These are phyloP conservation scores for Closterium sp. DNA, from an alignment of 139 green algal species.

Conservation along the genomic window DNA sequence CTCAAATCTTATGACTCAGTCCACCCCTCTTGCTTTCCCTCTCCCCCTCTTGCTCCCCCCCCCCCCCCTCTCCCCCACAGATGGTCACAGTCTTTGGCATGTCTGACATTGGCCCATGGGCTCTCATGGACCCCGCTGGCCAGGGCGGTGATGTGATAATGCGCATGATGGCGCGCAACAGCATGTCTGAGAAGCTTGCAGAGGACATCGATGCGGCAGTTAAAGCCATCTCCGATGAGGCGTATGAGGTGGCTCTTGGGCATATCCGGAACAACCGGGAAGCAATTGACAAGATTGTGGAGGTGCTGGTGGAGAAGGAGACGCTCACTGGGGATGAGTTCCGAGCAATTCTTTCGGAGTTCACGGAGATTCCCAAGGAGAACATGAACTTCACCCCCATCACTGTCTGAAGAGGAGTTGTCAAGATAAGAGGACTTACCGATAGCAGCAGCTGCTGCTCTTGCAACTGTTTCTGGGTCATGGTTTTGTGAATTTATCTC, in stretches of 20 bases:
- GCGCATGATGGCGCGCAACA: conserved; percentile 98
- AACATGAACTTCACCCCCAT: conserved; percentile 58
- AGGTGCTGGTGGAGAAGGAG: conserved; percentile 94
- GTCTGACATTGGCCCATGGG: conserved; percentile 94
- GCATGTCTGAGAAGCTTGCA: conserved; percentile 93
- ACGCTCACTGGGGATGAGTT: conserved; percentile 89
- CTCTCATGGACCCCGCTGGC: conserved; percentile 81
- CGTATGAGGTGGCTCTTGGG: conserved; percentile 56
- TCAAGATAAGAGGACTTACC: too few species aligned
- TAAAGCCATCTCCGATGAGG: conserved; percentile 79
- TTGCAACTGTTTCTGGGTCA: neutral
- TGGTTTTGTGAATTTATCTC: neutral
- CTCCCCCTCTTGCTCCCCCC: too few species aligned
- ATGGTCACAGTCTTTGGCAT: conserved; percentile 99
- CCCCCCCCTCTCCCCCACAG: conserved; percentile 55
- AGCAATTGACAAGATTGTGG: conserved; percentile 90
- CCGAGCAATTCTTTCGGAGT: conserved; percentile 80
- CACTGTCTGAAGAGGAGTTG: neutral
- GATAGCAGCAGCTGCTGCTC: neutral
- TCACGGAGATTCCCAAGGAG: conserved; percentile 82
- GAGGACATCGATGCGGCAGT: conserved; percentile 86
- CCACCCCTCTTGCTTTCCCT: too few species aligned
- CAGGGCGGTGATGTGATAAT: conserved; percentile 94
- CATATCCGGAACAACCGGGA: conserved; percentile 60
- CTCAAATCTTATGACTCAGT: too few species aligned